Base-by-base conservation (phyloP, 1,139 yeast species). In the Scheffersomyces titani region DNA sequence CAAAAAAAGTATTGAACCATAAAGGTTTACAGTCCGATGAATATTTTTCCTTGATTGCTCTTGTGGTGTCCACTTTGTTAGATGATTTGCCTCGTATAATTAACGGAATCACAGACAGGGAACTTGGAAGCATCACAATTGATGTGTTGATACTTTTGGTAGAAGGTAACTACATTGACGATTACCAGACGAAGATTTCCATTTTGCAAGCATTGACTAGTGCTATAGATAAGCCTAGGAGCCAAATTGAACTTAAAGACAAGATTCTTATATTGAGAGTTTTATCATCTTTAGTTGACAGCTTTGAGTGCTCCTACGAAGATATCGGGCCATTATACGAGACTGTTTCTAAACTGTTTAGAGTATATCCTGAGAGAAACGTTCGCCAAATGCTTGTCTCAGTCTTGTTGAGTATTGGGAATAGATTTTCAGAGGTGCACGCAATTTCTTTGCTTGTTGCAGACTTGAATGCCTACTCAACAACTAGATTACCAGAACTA, bases 381-480 rank as follows among this genome's bases (percentile, higher is more conserved):
- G 80, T 90, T 55, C 82, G 99, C 59, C 73, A 73, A 36, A 81
- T 85, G 3, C 77, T 93, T 54, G 86, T 89, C 21, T 72, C 74
- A 1, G 82, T 92, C 1, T 88, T 91, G 62, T 65, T 66, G 5
- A 82, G 85, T 24, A 78, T 93, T 57, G 92, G 94, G 11, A 67
- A 67, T 1, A 82, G 81, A 57, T 84, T 85, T 57, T 66, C 66
- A 1, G 81, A 80, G 7, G 73, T 83, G 47, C 67, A 71, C 20
- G 69, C 74, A 6, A 83, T 86, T 30, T 83, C 89, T 1, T 65
- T 69, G 0, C 69, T 92, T 20, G 69, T 92, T 13, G 75, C 74
- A 3, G 91, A 86, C 44, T 74, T 94, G 60, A 93, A 93, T 68
- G 80, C 97, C 0, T 90, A 78, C 65, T 85, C 92, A 0, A 67